Base-by-base conservation (phyloP, 2,329 filamentous ascomycete genomes). In the Fusarium albidum region DNA sequence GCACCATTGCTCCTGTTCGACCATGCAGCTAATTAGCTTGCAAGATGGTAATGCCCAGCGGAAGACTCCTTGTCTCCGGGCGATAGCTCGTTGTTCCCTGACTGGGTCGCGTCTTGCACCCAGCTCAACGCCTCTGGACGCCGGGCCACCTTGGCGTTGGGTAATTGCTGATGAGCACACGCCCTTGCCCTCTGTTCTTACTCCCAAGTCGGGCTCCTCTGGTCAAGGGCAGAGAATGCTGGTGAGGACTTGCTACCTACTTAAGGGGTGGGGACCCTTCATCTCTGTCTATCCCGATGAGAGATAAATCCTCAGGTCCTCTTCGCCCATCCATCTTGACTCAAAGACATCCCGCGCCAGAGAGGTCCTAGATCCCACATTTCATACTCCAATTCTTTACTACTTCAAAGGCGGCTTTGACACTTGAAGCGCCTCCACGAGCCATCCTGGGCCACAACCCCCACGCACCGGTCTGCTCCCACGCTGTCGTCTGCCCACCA, bases 241-340 rank as follows among this genome's bases (percentile, higher is more conserved):
- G 57, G 52, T 21, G 43, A 66, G 40, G 50, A 57, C 21, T 46
- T 59, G 49, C 37, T 53, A 56, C 52, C 65, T 68, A 68, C 55
- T 67, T 68, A 68, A 68, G 61, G 65, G 57, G 59, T 60, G 61
- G 63, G 48, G 57, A 52, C 60, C 66, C 65, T 34, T 58, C 62
- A 49, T 48, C 25, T 49, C 35, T 51, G 41, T 53, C 37, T 47
- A 29, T 57, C 49, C 44, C 45, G 51, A 52, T 35, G 25, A 52
- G 52, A 55, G 52, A 62, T 61, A 61, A 41, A 42, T 38, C 31
- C 48, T 31, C 39, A 39, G 41, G 40, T 48, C 46, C 37, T 42
- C 52, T 48, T 32, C 41, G 39, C 45, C 52, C 42, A 33, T 42
- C 45, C 42, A 43, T 49, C 57, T 47, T 47, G 44, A 41, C 46